Conservation (phyloP, 1,284 basidiomycete species). For the Malassezia psittaci region DNA sequence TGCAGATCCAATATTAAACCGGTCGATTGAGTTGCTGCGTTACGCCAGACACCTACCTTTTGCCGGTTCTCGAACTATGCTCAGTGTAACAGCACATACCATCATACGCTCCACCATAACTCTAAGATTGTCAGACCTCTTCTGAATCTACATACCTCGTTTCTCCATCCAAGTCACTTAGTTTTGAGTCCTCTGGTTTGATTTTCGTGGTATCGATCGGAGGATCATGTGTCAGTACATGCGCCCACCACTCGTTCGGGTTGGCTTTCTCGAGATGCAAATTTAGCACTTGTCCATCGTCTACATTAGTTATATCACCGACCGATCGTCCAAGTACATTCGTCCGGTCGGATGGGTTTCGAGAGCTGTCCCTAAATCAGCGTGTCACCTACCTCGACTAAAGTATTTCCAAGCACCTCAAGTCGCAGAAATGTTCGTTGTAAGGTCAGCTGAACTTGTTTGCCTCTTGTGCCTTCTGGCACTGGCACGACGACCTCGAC, state of each 20-base stretch:
- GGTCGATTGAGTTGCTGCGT: slow-evolving; percentile 5
- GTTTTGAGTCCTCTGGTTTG: slow-evolving; percentile 83
- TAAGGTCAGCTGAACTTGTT: slow-evolving; percentile 65
- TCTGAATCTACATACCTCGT: slow-evolving; percentile 56
- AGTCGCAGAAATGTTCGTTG: slow-evolving; percentile 72
- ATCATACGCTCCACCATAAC: slow-evolving; percentile 99
- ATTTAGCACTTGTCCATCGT: slow-evolving; percentile 61
- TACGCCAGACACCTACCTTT: slow-evolving; percentile 66
- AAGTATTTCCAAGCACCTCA: slow-evolving; percentile 70
- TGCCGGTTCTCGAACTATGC: slow-evolving; percentile 89
- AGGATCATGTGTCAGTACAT: slow-evolving; percentile 85
- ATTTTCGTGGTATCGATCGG: slow-evolving; percentile 97
- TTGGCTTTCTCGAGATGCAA: slow-evolving; percentile 81
- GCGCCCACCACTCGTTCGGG: slow-evolving; percentile 90
- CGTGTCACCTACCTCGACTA: slow-evolving; percentile 48
- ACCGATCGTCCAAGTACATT: slow-evolving; percentile 95
- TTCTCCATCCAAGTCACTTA: slow-evolving; percentile 88
- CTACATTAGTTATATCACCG: slow-evolving; percentile 8
- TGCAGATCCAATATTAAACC: background rate
- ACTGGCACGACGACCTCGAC: slow-evolving; percentile 74
- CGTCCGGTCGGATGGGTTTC: slow-evolving; percentile 85
- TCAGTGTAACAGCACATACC: slow-evolving; percentile 55
- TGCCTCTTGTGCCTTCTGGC: slow-evolving; percentile 71
- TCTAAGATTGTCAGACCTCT: slow-evolving; percentile 50
- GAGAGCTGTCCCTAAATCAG: slow-evolving; percentile 67